Conservation (phyloP, 805 yeast species). For the Cyberlindnera maritima region DNA sequence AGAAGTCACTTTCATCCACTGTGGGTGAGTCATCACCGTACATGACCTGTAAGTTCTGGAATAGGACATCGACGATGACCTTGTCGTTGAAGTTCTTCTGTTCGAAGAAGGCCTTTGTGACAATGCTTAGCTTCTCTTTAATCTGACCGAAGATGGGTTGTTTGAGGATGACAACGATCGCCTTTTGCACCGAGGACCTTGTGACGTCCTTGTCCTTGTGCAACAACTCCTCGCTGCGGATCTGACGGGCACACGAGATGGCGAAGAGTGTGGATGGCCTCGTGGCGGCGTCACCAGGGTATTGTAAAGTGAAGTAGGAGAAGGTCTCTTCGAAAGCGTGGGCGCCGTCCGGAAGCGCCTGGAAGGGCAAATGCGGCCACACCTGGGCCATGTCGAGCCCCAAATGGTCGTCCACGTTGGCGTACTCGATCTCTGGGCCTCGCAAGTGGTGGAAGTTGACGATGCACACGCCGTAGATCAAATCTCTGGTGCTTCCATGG, state of each 20-base stretch:
- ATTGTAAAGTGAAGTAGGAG: constrained; percentile 81
- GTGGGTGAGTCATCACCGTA: constrained; percentile 29
- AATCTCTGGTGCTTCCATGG: constrained; percentile 20
- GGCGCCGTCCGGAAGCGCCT: constrained; percentile 94
- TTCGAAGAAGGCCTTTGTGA: constrained; percentile 80
- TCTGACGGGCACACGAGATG: constrained; percentile 88
- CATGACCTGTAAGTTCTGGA: constrained; percentile 55
- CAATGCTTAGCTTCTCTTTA: constrained; percentile 85
- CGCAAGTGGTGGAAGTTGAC: constrained; percentile 91
- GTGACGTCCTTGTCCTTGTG: constrained; percentile 63
- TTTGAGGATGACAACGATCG: constrained; percentile 80
- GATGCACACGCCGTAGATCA: constrained; percentile 79
- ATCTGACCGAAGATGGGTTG: constrained; percentile 88
- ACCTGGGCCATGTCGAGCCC: constrained; percentile 37
- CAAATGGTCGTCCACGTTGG: constrained; percentile 40
- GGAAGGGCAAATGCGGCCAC: constrained; percentile 91
- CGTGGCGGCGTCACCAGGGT: constrained; percentile 33
- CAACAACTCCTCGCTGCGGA: constrained; percentile 57
- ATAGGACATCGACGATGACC: constrained; percentile 63
- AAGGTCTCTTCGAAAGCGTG: constrained; percentile 93
- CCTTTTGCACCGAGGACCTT: constrained; percentile 86
- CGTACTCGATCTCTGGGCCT: constrained; percentile 95
- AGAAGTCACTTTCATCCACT: constrained; percentile 55
- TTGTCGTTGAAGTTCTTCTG: constrained; percentile 77
- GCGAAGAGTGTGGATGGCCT: constrained; percentile 79